Conservation (phyloP, 2,329 filamentous ascomycete genomes). For the Stemphylium vesicarium region DNA sequence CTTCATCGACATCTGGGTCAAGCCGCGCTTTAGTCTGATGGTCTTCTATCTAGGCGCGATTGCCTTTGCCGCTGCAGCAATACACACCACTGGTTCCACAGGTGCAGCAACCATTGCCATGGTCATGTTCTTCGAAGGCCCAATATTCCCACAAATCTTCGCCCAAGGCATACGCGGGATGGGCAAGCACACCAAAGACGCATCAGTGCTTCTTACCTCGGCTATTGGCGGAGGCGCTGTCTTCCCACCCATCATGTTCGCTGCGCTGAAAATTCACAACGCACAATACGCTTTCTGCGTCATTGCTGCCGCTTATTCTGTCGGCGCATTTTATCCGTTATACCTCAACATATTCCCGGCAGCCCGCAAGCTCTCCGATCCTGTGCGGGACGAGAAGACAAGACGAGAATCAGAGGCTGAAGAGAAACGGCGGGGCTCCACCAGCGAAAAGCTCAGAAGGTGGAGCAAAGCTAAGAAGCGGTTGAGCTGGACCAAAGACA, state of each 20-base stretch:
- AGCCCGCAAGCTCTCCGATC: conserved; percentile 60
- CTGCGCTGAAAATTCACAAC: conserved; percentile 49
- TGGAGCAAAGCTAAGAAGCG: conserved; percentile 34
- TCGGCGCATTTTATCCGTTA: conserved; percentile 60
- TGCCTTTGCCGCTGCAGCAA: conserved; percentile 59
- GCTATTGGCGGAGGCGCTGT: conserved; percentile 62
- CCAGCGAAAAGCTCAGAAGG: conserved; percentile 23
- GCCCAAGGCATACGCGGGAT: conserved; percentile 64
- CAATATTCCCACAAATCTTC: conserved; percentile 65
- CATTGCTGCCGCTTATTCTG: conserved; percentile 59
- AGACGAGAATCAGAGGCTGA: conserved; percentile 33
- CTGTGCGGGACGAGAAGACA: conserved; percentile 47
- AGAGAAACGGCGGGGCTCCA: conserved; percentile 28
- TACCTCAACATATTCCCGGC: conserved; percentile 59
- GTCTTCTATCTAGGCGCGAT: conserved; percentile 61
- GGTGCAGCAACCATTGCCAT: conserved; percentile 59
- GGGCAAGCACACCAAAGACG: conserved; percentile 64
- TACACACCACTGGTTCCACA: conserved; percentile 50
- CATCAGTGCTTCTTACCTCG: conserved; percentile 59
- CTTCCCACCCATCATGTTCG: conserved; percentile 62
- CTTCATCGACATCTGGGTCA: conserved; percentile 59
- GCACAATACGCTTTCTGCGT: conserved; percentile 60
- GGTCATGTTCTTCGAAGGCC: conserved; percentile 66
- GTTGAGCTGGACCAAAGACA: conserved; percentile 27
- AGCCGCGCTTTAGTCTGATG: conserved; percentile 64